These are phyloP conservation scores for Trifolium dubium DNA, from an alignment of 306 rosid species.

Conservation along the genomic window DNA sequence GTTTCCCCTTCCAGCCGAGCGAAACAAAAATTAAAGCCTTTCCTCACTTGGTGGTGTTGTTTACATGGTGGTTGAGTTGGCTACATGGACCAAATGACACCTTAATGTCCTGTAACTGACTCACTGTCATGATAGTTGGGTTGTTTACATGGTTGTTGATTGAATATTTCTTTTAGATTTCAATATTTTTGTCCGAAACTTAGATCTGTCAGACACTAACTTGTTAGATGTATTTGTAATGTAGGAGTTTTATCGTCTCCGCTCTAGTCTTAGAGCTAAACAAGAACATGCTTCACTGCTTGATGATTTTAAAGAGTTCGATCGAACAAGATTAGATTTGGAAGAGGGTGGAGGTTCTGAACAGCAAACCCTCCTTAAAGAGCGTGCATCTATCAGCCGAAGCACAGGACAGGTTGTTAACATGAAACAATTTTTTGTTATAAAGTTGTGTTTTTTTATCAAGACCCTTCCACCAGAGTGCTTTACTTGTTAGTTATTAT, in stretches of 20 bases:
- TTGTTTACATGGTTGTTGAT: neutral
- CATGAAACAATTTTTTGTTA: conserved; percentile 32
- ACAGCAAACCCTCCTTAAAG: conserved; percentile 81
- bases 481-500: neutral
- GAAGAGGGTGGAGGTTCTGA: conserved; percentile 76
- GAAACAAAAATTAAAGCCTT: neutral
- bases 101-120: neutral
- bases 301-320: conserved; percentile 95
- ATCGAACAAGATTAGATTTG: conserved; percentile 87
- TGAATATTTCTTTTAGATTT: neutral
- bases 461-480: neutral
- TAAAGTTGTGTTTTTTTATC: conserved; percentile 2
- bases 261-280: conserved; percentile 83
- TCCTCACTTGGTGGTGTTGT: neutral
- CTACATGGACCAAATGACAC: neutral
- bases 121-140: too few relatives aligned
- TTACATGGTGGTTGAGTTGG: neutral
- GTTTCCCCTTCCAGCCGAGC: too few relatives aligned
- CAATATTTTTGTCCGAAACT: conserved; percentile 25
- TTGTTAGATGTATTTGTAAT: conserved; percentile 54
- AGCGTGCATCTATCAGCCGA: conserved; percentile 83
- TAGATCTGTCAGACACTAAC: conserved; percentile 44
- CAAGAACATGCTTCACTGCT: conserved; percentile 94
- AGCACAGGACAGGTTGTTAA: conserved; percentile 85
- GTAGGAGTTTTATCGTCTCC: conserved; percentile 98